A percentile compares a stretch with the other conserved stretches of the same genome.
Conservation (phyloP, 139 green algal species). For the Astrephomene gubernaculifera region DNA sequence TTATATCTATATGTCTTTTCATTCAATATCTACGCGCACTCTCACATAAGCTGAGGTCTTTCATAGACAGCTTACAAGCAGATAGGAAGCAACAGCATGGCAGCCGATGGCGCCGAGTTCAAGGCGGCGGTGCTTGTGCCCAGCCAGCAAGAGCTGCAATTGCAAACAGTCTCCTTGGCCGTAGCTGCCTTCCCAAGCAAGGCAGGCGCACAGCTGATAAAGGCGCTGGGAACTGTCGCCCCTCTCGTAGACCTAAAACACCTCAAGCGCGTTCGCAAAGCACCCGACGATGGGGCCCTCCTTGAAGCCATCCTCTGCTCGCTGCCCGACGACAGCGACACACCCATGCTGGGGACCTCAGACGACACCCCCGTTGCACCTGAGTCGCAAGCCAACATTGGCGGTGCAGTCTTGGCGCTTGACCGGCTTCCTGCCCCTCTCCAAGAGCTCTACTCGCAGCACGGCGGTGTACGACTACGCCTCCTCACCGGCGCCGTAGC, state of each 20-base stretch:
- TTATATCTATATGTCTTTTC: no score
- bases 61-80: no score
- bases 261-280: constrained; percentile 73
- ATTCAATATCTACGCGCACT: no score
- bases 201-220: constrained; percentile 53
- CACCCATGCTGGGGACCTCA: not conserved
- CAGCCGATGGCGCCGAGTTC: constrained; percentile 30
- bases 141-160: constrained; percentile 16
- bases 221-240: constrained; percentile 33
- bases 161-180: constrained; percentile 40
- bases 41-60: no score
- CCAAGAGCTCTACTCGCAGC: not conserved
- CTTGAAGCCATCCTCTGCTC: constrained; percentile 62
- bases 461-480: constrained; percentile 18
- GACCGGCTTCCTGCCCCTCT: not conserved
- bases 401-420: not conserved
- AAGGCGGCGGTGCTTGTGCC: constrained; percentile 44
- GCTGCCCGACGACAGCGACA: not conserved
- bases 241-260: constrained; percentile 68
- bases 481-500: constrained; percentile 56
- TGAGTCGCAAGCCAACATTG: not conserved
- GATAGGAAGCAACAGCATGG: no score
- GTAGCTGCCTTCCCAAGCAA: constrained; percentile 50
- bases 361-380: no score
- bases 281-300: constrained; percentile 1